A percentile compares a stretch with the other conserved stretches of the same genome.
Evolutionary conservation across 1,284 basidiomycete genomes (phyloP).

Genomic region (Puccinia novopanici): DNA sequence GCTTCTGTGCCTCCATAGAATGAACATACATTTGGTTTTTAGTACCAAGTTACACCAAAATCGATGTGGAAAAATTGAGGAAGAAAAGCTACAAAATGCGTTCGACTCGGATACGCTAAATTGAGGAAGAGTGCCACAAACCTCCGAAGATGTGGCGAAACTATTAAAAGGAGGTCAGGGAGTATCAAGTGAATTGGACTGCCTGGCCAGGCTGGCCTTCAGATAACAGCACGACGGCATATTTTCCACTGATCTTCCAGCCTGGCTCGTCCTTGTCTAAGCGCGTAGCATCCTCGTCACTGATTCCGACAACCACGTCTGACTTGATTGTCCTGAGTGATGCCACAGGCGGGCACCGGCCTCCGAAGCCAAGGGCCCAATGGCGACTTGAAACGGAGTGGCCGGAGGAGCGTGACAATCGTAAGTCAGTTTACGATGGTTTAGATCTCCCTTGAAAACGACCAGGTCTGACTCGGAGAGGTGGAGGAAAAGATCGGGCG

Average conservation of each 20-base stretch:
- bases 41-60: slow-evolving; percentile 3
- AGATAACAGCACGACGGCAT: slow-evolving; percentile 59
- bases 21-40: neutral
- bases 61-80: neutral
- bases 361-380: slow-evolving; percentile 86
- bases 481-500: slow-evolving; percentile 90
- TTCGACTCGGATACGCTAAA: neutral
- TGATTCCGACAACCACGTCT: slow-evolving; percentile 70
- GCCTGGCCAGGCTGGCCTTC: slow-evolving; percentile 47
- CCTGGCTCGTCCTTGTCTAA: slow-evolving; percentile 85
- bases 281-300: slow-evolving; percentile 69
- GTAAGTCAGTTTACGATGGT: slow-evolving; percentile 86
- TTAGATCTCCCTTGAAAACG: slow-evolving; percentile 94
- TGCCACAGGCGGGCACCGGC: slow-evolving; percentile 81
- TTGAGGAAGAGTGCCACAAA: neutral
- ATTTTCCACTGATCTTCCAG: slow-evolving; percentile 97
- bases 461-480: slow-evolving; percentile 87
- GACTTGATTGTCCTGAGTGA: slow-evolving; percentile 85
- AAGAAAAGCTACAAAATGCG: neutral
- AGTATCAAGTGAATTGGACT: slow-evolving; percentile 30
- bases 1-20: too few species aligned
- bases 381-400: slow-evolving; percentile 86
- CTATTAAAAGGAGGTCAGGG: too few species aligned
- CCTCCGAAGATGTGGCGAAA: neutral
- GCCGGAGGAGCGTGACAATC: slow-evolving; percentile 88